Base-by-base conservation (phyloP, 2,329 filamentous ascomycete species). In the Incumbomyces lentus region DNA sequence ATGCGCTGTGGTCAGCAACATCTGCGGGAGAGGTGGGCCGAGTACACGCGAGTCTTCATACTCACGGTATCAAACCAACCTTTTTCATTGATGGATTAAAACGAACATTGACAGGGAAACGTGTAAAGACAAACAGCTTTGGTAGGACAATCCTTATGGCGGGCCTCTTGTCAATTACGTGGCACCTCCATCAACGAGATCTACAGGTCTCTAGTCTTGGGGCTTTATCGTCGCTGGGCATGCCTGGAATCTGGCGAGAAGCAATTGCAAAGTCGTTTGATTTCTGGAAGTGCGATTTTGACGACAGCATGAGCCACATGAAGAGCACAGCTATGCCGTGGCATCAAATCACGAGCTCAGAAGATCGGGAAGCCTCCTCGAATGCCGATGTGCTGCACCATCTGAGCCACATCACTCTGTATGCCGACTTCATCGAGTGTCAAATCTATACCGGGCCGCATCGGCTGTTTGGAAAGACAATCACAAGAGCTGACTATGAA, bases 161-260 rank as follows among this genome's bases (percentile, higher is more conserved):
- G 1, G 92, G 92, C 0, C 69, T 98, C 22, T 71, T 96, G 18
- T 95, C 87, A 55, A 87, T 96, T 29, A 92, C 85, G 60, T 96
- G 88, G 86, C 90, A 96, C 63, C 90, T 96, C 84, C 92, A 94
- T 61, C 89, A 95, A 62, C 78, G 90, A 60, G 92, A 96, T 62
- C 75, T 95, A 12, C 90, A 95, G 67, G 83, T 95, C 48, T 92
- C 82, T 61, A 88, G 88, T 1, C 74, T 96, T 0, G 88, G 84
- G 10, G 49, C 56, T 14, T 54, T 52, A 10, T 86, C 89, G 10
- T 82, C 86, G 0, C 74, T 95, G 1, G 90, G 90, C 2, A 88
- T 84, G 3, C 81, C 88, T 16, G 88, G 93, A 60, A 90, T 89
- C 62, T 96, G 92, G 92, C 81, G 89, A 45, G 79, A 81, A 11